Conservation (phyloP, 768 basidiomycete species). For the Lactifluus piperatus region DNA sequence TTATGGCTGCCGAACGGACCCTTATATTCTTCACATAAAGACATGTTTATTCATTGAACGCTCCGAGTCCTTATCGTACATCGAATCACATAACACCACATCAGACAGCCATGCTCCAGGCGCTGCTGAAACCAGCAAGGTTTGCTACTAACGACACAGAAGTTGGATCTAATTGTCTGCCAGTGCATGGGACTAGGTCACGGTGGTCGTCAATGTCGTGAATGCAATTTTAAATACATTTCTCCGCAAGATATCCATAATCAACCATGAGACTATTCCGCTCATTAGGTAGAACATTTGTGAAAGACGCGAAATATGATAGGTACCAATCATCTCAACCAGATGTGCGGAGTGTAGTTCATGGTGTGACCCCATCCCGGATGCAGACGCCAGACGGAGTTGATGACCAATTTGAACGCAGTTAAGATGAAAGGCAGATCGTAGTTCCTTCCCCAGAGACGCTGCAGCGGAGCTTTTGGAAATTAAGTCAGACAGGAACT, state of each 20-base stretch:
- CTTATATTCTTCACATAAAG: not conserved
- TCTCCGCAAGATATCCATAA: slow-evolving; percentile 19
- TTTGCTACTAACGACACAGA: slow-evolving; percentile 10
- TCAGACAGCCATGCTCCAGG: not conserved
- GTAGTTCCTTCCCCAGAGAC: not conserved
- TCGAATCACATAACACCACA: not conserved
- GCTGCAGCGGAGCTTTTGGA: slow-evolving; percentile 6
- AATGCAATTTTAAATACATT: slow-evolving; percentile 13
- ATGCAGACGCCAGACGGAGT: slow-evolving; percentile 1
- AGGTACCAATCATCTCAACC: slow-evolving; percentile 18
- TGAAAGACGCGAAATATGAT: not conserved
- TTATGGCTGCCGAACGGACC: too few species aligned
- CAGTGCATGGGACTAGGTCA: slow-evolving; percentile 16
- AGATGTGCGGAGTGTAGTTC: slow-evolving; percentile 1
- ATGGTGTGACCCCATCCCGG: slow-evolving; percentile 9
- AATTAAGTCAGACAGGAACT: not conserved
- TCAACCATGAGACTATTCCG: slow-evolving; percentile 11
- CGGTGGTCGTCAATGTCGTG: slow-evolving; percentile 16
- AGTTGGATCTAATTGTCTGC: slow-evolving; percentile 10
- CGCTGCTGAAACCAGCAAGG: not conserved
- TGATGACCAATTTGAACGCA: not conserved
- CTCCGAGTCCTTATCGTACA: not conserved
- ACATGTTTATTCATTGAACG: not conserved
- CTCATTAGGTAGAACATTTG: not conserved
- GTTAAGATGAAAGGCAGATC: slow-evolving; percentile 15